phyloP scores from a whole-genome alignment of 2,329 filamentous ascomycete genomes.

The Colletotrichum chrysophilum region DNA sequence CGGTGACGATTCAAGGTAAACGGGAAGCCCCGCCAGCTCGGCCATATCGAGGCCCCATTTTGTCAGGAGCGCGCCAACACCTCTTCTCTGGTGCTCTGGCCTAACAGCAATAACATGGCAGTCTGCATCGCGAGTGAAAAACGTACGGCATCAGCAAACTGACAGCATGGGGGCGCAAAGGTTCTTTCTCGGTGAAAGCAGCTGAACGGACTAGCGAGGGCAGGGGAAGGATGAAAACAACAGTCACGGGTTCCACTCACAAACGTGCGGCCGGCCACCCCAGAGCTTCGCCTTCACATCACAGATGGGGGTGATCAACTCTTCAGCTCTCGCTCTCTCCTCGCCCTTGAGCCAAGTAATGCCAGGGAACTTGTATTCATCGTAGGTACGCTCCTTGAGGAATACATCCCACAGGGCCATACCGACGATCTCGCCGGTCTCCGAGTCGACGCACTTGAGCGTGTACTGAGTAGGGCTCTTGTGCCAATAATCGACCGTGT shows the following conservation, averaged over 20 bases:
- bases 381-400: constrained; percentile 37
- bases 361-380: constrained; percentile 48
- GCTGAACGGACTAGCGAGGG: neutral
- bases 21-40: constrained; percentile 39
- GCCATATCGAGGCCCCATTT: constrained; percentile 42
- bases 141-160: constrained; percentile 8
- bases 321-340: constrained; percentile 46
- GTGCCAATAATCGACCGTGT: constrained; percentile 44
- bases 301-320: constrained; percentile 45
- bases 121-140: constrained; percentile 27
- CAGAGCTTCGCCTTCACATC: constrained; percentile 45
- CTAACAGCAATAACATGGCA: constrained; percentile 49
- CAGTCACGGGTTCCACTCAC: constrained; percentile 34
- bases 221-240: neutral
- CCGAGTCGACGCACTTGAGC: constrained; percentile 50
- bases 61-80: constrained; percentile 45
- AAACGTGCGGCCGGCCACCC: constrained; percentile 43
- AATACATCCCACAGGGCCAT: constrained; percentile 53
- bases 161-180: neutral
- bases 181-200: neutral
- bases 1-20: constrained; percentile 52
- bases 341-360: constrained; percentile 51
- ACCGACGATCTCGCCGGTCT: constrained; percentile 47
- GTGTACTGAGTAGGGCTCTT: constrained; percentile 47
- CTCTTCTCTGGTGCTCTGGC: constrained; percentile 45